Percentiles rank a stretch among this genome's conserved stretches.
phyloP scores from a whole-genome alignment of 345 rosid species.

The Alliaria petiolata region DNA sequence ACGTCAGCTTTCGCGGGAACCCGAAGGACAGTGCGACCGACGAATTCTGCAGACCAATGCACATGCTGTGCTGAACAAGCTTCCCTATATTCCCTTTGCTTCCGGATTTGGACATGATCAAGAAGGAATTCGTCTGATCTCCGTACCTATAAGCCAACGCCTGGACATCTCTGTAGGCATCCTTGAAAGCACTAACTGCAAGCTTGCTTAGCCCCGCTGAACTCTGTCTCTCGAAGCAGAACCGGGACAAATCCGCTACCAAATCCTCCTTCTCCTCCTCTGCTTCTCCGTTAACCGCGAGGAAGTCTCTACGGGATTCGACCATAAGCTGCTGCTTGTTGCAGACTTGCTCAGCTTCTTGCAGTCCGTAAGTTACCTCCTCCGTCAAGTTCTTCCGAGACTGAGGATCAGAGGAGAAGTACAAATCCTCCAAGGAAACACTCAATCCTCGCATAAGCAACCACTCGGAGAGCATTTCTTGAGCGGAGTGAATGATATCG shows the following conservation, averaged over 20 bases:
- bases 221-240: slow-evolving; percentile 69
- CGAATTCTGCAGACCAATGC: slow-evolving; percentile 80
- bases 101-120: slow-evolving; percentile 83
- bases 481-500: slow-evolving; percentile 61
- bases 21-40: slow-evolving; percentile 76
- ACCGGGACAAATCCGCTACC: slow-evolving; percentile 36
- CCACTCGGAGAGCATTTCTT: slow-evolving; percentile 90
- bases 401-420: slow-evolving; percentile 47
- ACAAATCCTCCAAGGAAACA: slow-evolving; percentile 77
- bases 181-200: slow-evolving; percentile 73
- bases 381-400: slow-evolving; percentile 57
- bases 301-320: slow-evolving; percentile 54
- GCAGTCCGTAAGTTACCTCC: slow-evolving; percentile 60
- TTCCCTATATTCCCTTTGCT: slow-evolving; percentile 88
- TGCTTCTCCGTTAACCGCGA: slow-evolving; percentile 45
- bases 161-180: slow-evolving; percentile 71
- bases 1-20: slow-evolving; percentile 66
- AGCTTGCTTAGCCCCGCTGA: slow-evolving; percentile 70
- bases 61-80: slow-evolving; percentile 86
- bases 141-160: slow-evolving; percentile 64
- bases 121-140: slow-evolving; percentile 52
- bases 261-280: slow-evolving; percentile 23
- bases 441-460: slow-evolving; percentile 72
- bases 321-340: slow-evolving; percentile 71
- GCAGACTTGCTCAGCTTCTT: slow-evolving; percentile 62